phyloP scores from a whole-genome alignment of 2,329 filamentous ascomycete species.

The Alternaria arbusti region DNA sequence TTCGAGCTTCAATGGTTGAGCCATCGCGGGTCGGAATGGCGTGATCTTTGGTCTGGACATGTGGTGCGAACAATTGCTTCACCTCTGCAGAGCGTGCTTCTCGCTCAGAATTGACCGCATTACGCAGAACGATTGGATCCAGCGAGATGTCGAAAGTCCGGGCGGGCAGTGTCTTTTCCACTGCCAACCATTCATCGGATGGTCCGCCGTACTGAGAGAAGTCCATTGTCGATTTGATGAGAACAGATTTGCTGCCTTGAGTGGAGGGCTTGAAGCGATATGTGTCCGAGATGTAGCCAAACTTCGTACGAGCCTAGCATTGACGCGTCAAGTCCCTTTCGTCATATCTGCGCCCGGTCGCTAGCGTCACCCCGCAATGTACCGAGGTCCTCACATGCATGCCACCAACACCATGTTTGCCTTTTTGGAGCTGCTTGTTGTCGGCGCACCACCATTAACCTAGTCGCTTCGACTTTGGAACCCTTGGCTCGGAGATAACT shows the following conservation, averaged over 20 bases:
- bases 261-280: too few relatives aligned
- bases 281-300: background rate
- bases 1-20: conserved; percentile 53
- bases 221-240: background rate
- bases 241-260: too few relatives aligned
- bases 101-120: conserved; percentile 30
- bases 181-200: conserved; percentile 42
- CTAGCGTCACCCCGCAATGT: conserved; percentile 16
- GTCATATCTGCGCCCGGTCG: conserved; percentile 5
- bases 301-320: background rate
- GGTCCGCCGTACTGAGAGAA: conserved; percentile 12
- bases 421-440: conserved; percentile 4
- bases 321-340: background rate
- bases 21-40: conserved; percentile 56
- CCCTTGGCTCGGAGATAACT: background rate
- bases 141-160: conserved; percentile 26
- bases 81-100: conserved; percentile 25
- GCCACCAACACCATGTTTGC: background rate
- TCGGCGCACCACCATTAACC: background rate
- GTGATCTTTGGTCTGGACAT: conserved; percentile 29
- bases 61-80: conserved; percentile 29
- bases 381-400: conserved; percentile 2
- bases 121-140: conserved; percentile 21
- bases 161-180: conserved; percentile 37
- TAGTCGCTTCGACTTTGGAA: background rate